Conservation (phyloP, 2,329 filamentous ascomycete species). For the Fusarium heterosporum region DNA sequence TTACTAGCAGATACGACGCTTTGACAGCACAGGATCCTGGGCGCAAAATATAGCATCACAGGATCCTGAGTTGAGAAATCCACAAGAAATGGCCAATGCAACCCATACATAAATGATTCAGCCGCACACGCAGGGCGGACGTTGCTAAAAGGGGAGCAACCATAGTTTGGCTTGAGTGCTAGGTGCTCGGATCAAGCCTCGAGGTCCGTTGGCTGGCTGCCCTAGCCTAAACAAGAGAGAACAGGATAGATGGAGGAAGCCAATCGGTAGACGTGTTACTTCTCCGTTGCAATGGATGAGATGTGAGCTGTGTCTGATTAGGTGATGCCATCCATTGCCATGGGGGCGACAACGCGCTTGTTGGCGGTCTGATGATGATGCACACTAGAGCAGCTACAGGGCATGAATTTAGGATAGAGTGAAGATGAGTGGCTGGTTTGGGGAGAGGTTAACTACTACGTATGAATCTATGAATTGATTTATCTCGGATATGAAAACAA, state of each 20-base stretch:
- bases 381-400: constrained; percentile 15
- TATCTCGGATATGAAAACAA: neutral
- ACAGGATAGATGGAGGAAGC: constrained; percentile 20
- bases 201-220: constrained; percentile 27
- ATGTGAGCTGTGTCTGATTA: constrained; percentile 12
- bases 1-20: neutral
- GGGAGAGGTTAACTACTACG: neutral
- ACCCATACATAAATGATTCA: constrained; percentile 27
- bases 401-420: constrained; percentile 5
- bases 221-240: constrained; percentile 25
- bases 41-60: constrained; percentile 9
- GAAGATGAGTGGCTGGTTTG: neutral
- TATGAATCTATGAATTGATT: too few species aligned
- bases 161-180: constrained; percentile 20
- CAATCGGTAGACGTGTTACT: constrained; percentile 22
- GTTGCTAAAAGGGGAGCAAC: constrained; percentile 33
- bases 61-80: constrained; percentile 20
- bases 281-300: constrained; percentile 17
- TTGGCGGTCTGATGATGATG: constrained; percentile 31
- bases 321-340: constrained; percentile 34
- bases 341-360: constrained; percentile 38
- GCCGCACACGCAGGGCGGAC: constrained; percentile 34
- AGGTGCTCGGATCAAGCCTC: constrained; percentile 8
- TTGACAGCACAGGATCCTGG: neutral
- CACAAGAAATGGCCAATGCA: constrained; percentile 32